Conservation (phyloP, 139 green algal genomes). For the Asterochloris erici region DNA sequence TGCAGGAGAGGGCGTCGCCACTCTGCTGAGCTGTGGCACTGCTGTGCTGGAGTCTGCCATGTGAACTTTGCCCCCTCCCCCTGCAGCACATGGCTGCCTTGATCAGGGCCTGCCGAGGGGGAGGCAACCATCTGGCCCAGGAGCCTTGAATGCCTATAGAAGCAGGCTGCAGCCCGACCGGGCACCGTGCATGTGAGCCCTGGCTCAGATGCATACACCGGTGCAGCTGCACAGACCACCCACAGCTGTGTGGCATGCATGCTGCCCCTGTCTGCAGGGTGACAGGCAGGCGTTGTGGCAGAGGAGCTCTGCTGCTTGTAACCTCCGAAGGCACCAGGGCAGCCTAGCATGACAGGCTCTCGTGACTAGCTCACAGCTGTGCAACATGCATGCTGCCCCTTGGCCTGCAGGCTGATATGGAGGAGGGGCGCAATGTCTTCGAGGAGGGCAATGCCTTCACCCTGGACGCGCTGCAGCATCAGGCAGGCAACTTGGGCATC, state of each 20-base stretch:
- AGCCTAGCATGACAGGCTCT: background rate
- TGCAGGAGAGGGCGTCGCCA: no score
- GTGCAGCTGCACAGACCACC: background rate
- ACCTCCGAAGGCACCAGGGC: background rate
- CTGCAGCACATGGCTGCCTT: no score
- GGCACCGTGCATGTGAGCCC: no score
- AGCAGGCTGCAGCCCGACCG: no score
- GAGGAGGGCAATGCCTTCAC: conserved; percentile 31
- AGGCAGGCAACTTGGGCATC: conserved; percentile 5
- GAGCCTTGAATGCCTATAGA: no score
- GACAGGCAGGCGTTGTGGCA: conserved; percentile 17
- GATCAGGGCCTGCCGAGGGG: no score
- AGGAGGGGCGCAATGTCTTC: conserved; percentile 28
- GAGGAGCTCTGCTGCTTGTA: background rate
- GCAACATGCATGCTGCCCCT: background rate
- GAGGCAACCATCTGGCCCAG: no score
- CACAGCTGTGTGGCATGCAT: background rate
- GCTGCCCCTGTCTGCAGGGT: background rate
- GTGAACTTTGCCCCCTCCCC: no score
- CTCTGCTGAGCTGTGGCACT: no score
- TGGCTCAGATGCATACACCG: no score
- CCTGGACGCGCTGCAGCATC: conserved; percentile 28
- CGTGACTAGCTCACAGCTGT: background rate
- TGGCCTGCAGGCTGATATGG: conserved; percentile 23
- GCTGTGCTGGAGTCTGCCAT: no score